Conservation (phyloP, 2,329 filamentous ascomycete genomes). For the Stachybotrys chartarum region DNA sequence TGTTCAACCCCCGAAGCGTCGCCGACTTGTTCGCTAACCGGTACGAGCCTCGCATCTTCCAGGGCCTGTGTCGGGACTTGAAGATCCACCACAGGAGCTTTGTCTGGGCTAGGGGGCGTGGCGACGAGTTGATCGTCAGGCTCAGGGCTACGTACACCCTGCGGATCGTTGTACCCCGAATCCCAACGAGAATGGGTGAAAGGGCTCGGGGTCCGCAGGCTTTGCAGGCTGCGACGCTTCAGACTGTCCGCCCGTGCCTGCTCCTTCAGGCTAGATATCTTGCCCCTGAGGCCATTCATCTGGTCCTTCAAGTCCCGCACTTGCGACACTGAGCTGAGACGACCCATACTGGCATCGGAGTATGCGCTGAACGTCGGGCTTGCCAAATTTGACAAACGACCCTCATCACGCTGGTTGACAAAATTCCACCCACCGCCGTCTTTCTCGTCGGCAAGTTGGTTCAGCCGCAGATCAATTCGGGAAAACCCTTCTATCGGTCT, state of each 20-base stretch:
- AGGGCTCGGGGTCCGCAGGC: conserved; percentile 67
- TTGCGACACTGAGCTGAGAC: conserved; percentile 66
- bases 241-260: conserved; percentile 73
- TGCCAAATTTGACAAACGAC: conserved; percentile 28
- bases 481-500: conserved; percentile 23
- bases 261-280: conserved; percentile 73
- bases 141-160: conserved; percentile 9
- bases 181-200: conserved; percentile 60
- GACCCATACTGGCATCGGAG: conserved; percentile 43
- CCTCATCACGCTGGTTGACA: conserved; percentile 19
- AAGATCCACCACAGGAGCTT: not conserved
- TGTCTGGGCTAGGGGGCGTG: conserved; percentile 5
- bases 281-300: conserved; percentile 77
- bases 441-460: conserved; percentile 45
- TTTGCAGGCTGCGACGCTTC: conserved; percentile 70
- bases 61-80: not conserved
- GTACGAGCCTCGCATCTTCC: not conserved
- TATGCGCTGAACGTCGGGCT: conserved; percentile 38
- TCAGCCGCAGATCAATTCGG: conserved; percentile 1
- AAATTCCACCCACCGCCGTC: conserved; percentile 19
- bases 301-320: conserved; percentile 72
- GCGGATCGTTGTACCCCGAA: conserved; percentile 15
- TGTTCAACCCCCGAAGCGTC: not conserved
- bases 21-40: no score
- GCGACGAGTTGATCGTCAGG: conserved; percentile 11